phyloP scores from a whole-genome alignment of 1,139 yeast species.

The Saccharomycopsis hybrid region DNA sequence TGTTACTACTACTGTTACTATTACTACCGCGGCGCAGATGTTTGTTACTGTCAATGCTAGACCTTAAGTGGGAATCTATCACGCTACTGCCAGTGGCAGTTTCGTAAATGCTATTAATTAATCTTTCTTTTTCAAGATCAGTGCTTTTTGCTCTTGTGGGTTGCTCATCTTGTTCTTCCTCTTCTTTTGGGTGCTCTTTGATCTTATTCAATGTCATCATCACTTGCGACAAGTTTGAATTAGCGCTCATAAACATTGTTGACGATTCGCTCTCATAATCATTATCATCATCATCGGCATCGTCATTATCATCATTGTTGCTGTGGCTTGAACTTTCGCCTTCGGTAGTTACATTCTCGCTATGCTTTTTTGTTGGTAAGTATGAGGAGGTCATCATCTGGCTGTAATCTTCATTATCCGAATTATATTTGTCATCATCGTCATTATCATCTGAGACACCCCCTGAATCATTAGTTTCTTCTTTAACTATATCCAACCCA shows the following conservation, averaged over 20 bases:
- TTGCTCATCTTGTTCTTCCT: neutral
- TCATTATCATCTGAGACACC: neutral
- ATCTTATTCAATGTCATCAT: conserved; percentile 16
- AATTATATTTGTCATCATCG: conserved; percentile 3
- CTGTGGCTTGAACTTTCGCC: too few relatives aligned
- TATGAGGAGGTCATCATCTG: conserved; percentile 12
- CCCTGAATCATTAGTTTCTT: neutral
- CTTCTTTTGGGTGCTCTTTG: conserved; percentile 8
- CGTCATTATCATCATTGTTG: conserved; percentile 10
- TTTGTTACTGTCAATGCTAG: too few relatives aligned
- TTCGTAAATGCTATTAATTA: conserved; percentile 18
- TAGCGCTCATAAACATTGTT: conserved; percentile 20
- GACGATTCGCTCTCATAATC: conserved; percentile 16
- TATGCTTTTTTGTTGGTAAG: conserved; percentile 6
- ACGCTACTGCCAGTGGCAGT: conserved; percentile 12
- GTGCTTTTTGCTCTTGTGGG: neutral
- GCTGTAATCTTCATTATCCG: conserved; percentile 12
- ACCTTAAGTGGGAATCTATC: conserved; percentile 33
- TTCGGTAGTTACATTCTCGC: neutral
- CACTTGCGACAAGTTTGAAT: conserved; percentile 18
- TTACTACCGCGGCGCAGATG: too few relatives aligned
- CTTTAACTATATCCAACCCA: conserved; percentile 14
- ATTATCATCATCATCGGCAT: too few relatives aligned
- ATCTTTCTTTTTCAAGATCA: conserved; percentile 7
- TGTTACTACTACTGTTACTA: conserved; percentile 22